These are phyloP conservation scores for Trichoderma simmonsii DNA, from an alignment of 2,329 filamentous ascomycete genomes.

Conservation along the genomic window DNA sequence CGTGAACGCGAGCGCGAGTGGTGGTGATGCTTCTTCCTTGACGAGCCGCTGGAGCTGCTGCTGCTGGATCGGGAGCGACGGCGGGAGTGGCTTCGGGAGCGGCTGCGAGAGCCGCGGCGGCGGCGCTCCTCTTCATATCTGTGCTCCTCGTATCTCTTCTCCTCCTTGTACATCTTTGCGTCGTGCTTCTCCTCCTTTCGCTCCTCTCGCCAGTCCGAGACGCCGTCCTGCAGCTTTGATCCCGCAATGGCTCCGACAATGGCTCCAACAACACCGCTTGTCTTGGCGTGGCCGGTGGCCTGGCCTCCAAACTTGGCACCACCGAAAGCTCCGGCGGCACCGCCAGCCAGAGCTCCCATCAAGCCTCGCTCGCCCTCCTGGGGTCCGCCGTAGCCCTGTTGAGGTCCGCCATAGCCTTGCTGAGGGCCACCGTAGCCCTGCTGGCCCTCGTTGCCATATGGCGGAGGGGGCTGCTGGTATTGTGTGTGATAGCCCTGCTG, in stretches of 20 bases:
- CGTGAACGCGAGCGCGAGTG: constrained; percentile 20
- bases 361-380: constrained; percentile 41
- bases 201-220: constrained; percentile 39
- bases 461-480: constrained; percentile 11
- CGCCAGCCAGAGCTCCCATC: constrained; percentile 40
- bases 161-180: constrained; percentile 25
- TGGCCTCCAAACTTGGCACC: constrained; percentile 39
- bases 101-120: constrained; percentile 20
- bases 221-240: constrained; percentile 41
- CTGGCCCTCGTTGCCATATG: neutral
- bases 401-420: neutral
- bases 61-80: constrained; percentile 13
- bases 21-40: neutral
- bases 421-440: neutral
- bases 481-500: constrained; percentile 8
- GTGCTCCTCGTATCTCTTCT: constrained; percentile 23
- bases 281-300: constrained; percentile 27
- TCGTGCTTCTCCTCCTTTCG: constrained; percentile 40
- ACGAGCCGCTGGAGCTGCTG: constrained; percentile 5
- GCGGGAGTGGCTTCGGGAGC: constrained; percentile 20
- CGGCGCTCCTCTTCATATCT: constrained; percentile 15
- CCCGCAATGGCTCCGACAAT: constrained; percentile 41
- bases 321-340: constrained; percentile 39
- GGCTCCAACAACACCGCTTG: constrained; percentile 38
- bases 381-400: constrained; percentile 22